Conservation (phyloP, 2,329 filamentous ascomycete genomes). For the Dactylellina drechsleri region DNA sequence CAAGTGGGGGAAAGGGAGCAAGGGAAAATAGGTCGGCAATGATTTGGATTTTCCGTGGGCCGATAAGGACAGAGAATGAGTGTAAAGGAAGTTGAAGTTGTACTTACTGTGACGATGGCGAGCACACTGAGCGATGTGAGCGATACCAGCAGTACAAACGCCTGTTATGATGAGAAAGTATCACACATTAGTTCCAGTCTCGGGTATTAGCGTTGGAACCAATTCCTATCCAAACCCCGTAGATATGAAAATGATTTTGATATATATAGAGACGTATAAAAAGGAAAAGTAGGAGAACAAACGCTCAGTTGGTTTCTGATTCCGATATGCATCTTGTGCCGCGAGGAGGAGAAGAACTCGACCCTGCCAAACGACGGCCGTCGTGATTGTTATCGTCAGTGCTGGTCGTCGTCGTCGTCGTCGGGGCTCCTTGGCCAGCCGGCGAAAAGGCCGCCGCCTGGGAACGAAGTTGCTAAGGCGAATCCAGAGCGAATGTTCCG, state of each 20-base stretch:
- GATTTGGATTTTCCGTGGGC: too few relatives aligned
- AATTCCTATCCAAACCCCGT: too few relatives aligned
- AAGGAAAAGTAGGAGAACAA: constrained; percentile 6
- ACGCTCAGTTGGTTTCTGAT: constrained; percentile 54
- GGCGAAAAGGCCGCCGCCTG: constrained; percentile 39
- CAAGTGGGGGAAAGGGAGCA: not conserved
- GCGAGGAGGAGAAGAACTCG: not conserved
- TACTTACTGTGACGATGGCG: constrained; percentile 52
- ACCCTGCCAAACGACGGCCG: not conserved
- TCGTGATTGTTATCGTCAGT: not conserved
- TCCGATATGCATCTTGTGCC: constrained; percentile 43
- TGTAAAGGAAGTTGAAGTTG: not conserved
- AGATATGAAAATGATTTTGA: too few relatives aligned
- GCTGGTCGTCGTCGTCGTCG: not conserved
- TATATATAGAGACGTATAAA: too few relatives aligned
- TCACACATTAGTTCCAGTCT: not conserved
- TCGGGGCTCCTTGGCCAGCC: constrained; percentile 32
- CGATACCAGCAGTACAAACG: constrained; percentile 50
- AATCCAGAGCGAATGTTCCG: constrained; percentile 13
- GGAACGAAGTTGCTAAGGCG: constrained; percentile 13
- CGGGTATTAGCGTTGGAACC: not conserved
- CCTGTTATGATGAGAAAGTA: constrained; percentile 10
- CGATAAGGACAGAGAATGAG: too few relatives aligned
- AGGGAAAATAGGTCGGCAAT: too few relatives aligned
- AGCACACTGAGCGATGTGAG: constrained; percentile 53